phyloP scores from a whole-genome alignment of 306 rosid genomes.

The Begonia fuchsioides region DNA sequence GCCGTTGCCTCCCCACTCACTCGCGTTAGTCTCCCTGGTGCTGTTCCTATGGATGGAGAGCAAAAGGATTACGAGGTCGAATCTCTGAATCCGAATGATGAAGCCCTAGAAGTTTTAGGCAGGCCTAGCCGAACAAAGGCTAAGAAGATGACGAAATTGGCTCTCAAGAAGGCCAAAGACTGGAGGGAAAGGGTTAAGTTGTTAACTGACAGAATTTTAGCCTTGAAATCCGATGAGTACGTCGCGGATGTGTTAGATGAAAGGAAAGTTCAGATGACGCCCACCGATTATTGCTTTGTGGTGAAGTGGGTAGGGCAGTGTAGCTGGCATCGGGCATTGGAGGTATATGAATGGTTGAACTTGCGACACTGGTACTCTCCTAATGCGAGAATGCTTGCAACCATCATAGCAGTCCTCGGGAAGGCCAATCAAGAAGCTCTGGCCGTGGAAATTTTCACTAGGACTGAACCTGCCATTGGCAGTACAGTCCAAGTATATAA shows the following conservation, averaged over 20 bases:
- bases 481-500: conserved; percentile 75
- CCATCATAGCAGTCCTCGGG: conserved; percentile 70
- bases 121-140: conserved; percentile 45
- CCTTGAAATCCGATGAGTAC: conserved; percentile 47
- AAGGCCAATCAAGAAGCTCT: conserved; percentile 72
- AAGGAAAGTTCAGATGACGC: conserved; percentile 64
- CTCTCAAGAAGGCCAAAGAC: conserved; percentile 57
- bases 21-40: conserved; percentile 7
- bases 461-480: conserved; percentile 38
- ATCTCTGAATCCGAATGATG: conserved; percentile 22
- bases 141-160: conserved; percentile 66
- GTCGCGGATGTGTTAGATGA: conserved; percentile 80
- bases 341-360: conserved; percentile 86
- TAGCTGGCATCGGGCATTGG: conserved; percentile 77
- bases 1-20: conserved; percentile 12
- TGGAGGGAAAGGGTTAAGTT: conserved; percentile 84
- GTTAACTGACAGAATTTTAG: conserved; percentile 59
- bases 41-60: conserved; percentile 17
- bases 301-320: conserved; percentile 72
- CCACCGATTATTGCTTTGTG: conserved; percentile 78
- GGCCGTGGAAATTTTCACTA: conserved; percentile 62
- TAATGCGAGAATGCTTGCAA: conserved; percentile 81
- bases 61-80: conserved; percentile 7
- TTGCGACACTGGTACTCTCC: conserved; percentile 78
- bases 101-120: conserved; percentile 30